These are phyloP conservation scores for Trichosporon sp. DNA, from an alignment of 1,284 basidiomycete species.

Conservation along the genomic window DNA sequence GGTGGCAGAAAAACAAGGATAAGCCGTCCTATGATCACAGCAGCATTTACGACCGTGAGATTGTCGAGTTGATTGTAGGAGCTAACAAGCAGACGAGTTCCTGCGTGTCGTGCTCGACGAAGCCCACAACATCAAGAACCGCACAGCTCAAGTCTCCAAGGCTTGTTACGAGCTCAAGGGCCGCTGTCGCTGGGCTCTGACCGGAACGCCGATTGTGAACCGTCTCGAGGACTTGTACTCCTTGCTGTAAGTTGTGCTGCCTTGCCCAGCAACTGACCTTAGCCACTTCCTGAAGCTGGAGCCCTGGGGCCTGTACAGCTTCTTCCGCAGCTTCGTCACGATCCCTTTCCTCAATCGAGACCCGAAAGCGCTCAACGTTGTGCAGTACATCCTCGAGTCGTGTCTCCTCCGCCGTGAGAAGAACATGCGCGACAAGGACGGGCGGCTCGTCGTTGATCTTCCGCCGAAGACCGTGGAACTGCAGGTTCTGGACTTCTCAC, in stretches of 20 bases:
- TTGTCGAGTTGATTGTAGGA: not conserved
- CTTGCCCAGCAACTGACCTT: not conserved
- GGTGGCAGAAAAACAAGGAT: conserved; percentile 59
- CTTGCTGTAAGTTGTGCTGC: conserved; percentile 64
- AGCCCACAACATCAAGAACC: conserved; percentile 93
- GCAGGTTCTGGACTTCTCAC: conserved; percentile 73
- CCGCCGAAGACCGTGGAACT: conserved; percentile 78
- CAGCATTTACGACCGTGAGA: conserved; percentile 70
- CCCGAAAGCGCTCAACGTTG: conserved; percentile 86
- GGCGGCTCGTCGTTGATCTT: conserved; percentile 83
- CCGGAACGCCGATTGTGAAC: conserved; percentile 95
- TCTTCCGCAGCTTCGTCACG: conserved; percentile 86
- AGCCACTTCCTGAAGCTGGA: conserved; percentile 87
- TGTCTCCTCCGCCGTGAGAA: conserved; percentile 91
- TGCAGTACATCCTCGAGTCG: conserved; percentile 88
- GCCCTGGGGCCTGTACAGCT: conserved; percentile 87
- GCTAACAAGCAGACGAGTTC: conserved; percentile 46
- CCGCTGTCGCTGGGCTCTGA: conserved; percentile 85
- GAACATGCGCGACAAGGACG: conserved; percentile 84
- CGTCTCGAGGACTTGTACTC: conserved; percentile 90
- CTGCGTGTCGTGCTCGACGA: conserved; percentile 66
- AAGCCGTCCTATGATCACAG: conserved; percentile 61
- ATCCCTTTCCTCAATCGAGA: conserved; percentile 84
- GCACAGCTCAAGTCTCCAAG: conserved; percentile 84
- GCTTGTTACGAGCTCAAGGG: conserved; percentile 84